Percentiles rank a stretch among this genome's conserved stretches.
These are phyloP conservation scores for Dissophora globulifera DNA, from an alignment of 192 early-diverging fungal genomes.

Conservation along the genomic window DNA sequence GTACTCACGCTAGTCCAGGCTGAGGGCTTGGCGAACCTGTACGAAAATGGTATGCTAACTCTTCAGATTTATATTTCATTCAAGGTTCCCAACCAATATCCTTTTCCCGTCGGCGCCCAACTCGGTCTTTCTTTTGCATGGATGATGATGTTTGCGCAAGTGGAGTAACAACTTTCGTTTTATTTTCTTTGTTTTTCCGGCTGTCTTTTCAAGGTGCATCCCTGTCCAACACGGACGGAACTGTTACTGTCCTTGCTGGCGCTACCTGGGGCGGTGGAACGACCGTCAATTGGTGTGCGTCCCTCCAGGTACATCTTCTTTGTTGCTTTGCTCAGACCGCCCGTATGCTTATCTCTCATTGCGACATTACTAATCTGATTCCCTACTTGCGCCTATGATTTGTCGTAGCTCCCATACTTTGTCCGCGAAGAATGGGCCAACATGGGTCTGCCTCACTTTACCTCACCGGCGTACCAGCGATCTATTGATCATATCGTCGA, in stretches of 20 bases:
- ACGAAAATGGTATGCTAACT: conserved; percentile 57
- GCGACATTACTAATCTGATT: conserved; percentile 15
- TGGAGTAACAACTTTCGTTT: not conserved
- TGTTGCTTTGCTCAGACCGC: not conserved
- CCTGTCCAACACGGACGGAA: conserved; percentile 62
- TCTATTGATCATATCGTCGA: conserved; percentile 65
- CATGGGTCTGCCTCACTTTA: conserved; percentile 69
- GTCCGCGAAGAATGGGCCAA: conserved; percentile 81
- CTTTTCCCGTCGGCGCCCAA: not conserved
- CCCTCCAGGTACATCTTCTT: conserved; percentile 55
- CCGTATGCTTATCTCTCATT: too few species aligned
- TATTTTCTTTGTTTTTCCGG: not conserved
- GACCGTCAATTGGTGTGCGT: conserved; percentile 73
- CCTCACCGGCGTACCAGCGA: conserved; percentile 55
- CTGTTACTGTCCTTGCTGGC: conserved; percentile 68
- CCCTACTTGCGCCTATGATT: not conserved
- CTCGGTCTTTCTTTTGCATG: not conserved
- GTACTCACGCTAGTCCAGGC: conserved; percentile 62
- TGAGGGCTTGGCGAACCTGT: conserved; percentile 61
- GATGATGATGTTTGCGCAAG: not conserved
- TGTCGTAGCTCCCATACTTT: conserved; percentile 63
- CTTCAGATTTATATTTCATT: not conserved
- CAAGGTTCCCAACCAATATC: not conserved
- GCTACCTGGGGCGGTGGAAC: conserved; percentile 82
- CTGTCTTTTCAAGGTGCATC: conserved; percentile 53